Conservation (phyloP, 108 stramenopile genomes). For the Cyclostephanos invisitatus region DNA sequence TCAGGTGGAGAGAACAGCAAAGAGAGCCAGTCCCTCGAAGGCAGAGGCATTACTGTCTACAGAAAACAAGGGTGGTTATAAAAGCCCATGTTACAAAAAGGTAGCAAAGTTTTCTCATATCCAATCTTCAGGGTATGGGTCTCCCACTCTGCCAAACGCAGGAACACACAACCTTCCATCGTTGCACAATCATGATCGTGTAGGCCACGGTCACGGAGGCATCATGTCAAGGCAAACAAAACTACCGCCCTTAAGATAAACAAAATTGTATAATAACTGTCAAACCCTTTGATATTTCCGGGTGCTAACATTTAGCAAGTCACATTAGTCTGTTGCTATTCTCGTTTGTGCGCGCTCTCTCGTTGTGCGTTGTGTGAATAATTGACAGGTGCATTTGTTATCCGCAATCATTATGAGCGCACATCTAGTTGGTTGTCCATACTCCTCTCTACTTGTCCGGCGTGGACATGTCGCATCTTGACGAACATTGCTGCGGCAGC, state of each 20-base stretch:
- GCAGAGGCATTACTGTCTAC: constrained; percentile 9
- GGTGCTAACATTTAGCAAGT: too few relatives aligned
- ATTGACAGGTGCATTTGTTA: too few relatives aligned
- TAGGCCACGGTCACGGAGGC: neutral
- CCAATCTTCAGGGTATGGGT: constrained; percentile 37
- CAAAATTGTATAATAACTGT: too few relatives aligned
- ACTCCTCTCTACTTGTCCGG: neutral
- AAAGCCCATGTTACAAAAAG: constrained; percentile 11
- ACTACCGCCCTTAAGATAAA: neutral
- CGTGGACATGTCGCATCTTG: constrained; percentile 10
- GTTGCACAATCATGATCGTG: neutral
- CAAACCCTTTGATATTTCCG: too few relatives aligned
- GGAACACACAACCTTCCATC: neutral
- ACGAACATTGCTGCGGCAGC: constrained; percentile 7
- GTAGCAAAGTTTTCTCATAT: constrained; percentile 18
- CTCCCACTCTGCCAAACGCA: neutral
- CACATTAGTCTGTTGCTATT: too few relatives aligned
- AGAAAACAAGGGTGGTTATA: constrained; percentile 10
- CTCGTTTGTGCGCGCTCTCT: too few relatives aligned
- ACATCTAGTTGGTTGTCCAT: neutral
- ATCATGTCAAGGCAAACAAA: neutral
- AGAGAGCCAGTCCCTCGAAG: constrained; percentile 17
- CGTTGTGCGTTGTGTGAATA: too few relatives aligned
- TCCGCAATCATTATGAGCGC: too few relatives aligned
- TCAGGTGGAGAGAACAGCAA: constrained; percentile 4